These are phyloP conservation scores for Populus tremula DNA, from an alignment of 345 rosid species.

Conservation along the genomic window DNA sequence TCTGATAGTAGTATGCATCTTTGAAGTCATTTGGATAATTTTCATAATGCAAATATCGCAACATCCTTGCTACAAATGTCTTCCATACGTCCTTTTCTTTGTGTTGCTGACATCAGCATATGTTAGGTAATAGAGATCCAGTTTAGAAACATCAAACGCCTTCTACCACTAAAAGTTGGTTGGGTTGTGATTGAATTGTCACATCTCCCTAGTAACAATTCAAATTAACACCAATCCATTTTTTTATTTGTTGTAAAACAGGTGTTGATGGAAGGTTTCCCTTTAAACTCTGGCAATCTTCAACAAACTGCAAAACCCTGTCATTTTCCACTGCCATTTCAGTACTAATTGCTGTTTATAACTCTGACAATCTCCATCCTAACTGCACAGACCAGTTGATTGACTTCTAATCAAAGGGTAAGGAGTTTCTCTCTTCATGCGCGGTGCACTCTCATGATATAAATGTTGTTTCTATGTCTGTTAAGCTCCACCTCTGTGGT, in stretches of 20 bases:
- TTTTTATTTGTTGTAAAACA: slow-evolving; percentile 4
- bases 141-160: background rate
- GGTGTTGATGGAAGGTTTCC: slow-evolving; percentile 4
- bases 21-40: background rate
- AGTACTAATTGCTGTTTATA: slow-evolving; percentile 5
- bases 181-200: background rate
- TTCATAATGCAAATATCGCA: background rate
- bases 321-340: slow-evolving; percentile 11
- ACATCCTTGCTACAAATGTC: background rate
- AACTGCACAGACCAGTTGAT: slow-evolving; percentile 25
- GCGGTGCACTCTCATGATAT: background rate
- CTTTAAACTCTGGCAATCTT: slow-evolving; percentile 20
- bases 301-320: slow-evolving; percentile 10
- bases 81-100: background rate
- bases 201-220: background rate
- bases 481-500: background rate
- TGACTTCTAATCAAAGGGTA: slow-evolving; percentile 36
- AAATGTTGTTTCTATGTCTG: slow-evolving; percentile 11
- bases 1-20: background rate
- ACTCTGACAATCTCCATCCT: slow-evolving; percentile 9
- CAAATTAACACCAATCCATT: background rate
- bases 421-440: background rate
- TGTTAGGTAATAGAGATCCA: background rate
- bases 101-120: too few species aligned
- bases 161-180: background rate